Base-by-base conservation (phyloP, 257 asterid species). In the Solanum medicagineum region DNA sequence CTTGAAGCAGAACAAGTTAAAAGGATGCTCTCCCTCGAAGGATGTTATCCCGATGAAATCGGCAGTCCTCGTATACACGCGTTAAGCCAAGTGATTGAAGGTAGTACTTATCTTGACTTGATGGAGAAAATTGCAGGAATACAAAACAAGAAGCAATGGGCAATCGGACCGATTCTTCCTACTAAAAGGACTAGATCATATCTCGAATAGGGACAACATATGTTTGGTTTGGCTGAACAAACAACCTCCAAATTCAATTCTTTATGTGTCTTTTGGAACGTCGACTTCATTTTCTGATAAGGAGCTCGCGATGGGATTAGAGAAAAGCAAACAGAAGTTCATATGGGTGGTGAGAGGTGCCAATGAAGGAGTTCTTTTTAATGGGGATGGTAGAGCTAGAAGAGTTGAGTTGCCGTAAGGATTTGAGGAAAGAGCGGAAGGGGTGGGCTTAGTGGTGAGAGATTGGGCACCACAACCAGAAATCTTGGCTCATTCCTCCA, bases 11-110 rank as follows among this genome's bases (percentile, higher is more conserved):
- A 69, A 10, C 75, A 85, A 19, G 44, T 86, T 8, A 62, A 85
- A 45, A 83, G 82, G 32, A n/a, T 89, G 11, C 92, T 90, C 17
- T 24, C 87, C 7, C 75, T 87, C 0, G 85, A 87, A 3, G 85
- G 80, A 2, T 81, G 88, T 13, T 26, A 26, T 17, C 7, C 90
- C 0, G 47, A 85, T 3, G 89, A 85, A 42, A 14, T 80, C 7
- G 0, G 1, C 90, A 89, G 32, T 1, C 11, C 2, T 85, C 83
- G 59, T 40, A 74, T 6, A 5, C 32, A 44, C 56, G 80, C 13
- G 14, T 51, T 14, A 84, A 69, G 77, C 26, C 51, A 17, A 26
- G 71, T 63, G 40, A 26, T 63, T 63, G 71, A 63, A 26, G 42
- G 71, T 26, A 63, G 7, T 29, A 32, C 45, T 13, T 66, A 1